phyloP scores from a whole-genome alignment of 805 yeast species.

The Lipomyces mesembrius region DNA sequence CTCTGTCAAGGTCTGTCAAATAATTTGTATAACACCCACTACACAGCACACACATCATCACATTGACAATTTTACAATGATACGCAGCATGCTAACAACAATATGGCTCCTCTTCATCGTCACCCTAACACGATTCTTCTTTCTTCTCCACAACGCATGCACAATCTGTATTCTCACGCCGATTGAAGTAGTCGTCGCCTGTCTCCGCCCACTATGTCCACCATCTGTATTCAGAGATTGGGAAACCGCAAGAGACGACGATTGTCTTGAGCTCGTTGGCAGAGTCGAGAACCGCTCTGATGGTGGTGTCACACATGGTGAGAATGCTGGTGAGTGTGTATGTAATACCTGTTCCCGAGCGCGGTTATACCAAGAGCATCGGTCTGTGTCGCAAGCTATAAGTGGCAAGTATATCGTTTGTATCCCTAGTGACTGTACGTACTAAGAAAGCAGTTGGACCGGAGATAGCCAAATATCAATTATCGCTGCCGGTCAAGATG shows the following conservation, averaged over 20 bases:
- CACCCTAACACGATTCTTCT: conserved; percentile 9
- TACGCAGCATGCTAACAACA: conserved; percentile 6
- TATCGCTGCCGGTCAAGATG: neutral
- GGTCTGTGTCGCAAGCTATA: conserved; percentile 4
- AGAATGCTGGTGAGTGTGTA: neutral
- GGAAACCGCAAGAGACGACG: conserved; percentile 17
- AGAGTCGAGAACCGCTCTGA: neutral
- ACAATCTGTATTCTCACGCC: conserved; percentile 25
- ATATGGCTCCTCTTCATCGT: conserved; percentile 13
- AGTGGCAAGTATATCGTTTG: conserved; percentile 1
- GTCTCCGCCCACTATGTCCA: conserved; percentile 31
- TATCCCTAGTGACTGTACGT: neutral
- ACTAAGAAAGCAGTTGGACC: neutral
- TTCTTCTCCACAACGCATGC: conserved; percentile 28
- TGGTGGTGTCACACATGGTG: neutral
- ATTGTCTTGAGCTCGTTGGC: neutral
- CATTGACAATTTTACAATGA: neutral
- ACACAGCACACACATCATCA: neutral
- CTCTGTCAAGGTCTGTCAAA: neutral
- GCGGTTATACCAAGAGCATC: conserved; percentile 6
- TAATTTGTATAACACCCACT: neutral
- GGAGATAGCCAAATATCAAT: neutral
- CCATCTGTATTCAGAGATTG: conserved; percentile 30
- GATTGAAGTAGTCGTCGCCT: conserved; percentile 26
- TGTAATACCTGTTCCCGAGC: conserved; percentile 3